Conservation (phyloP, 176 grass and related monocot genomes). For the Carex pumila region DNA sequence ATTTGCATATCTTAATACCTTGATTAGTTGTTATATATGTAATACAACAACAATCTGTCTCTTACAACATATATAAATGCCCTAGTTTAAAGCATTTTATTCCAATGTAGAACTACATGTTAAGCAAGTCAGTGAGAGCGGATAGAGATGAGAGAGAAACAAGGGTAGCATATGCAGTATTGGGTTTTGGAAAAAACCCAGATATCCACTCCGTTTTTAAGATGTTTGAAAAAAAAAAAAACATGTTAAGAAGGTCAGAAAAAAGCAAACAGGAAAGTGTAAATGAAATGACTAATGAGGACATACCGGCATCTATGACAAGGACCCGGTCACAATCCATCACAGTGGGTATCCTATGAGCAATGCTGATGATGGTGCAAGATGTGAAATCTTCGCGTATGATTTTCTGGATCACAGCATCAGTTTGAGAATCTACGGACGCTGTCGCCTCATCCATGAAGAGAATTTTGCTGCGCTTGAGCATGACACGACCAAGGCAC, state of each 20-base stretch:
- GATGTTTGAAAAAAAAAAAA: no score
- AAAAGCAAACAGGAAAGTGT: neutral
- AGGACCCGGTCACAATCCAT: constrained; percentile 93
- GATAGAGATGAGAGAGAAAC: no score
- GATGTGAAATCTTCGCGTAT: constrained; percentile 84
- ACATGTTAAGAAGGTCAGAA: neutral
- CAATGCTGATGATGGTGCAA: constrained; percentile 98
- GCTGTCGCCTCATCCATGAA: constrained; percentile 99
- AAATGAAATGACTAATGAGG: neutral
- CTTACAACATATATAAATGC: no score
- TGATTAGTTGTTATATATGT: no score
- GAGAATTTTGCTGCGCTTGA: constrained; percentile 77
- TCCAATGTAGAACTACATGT: no score
- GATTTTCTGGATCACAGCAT: constrained; percentile 87
- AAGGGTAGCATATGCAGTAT: no score
- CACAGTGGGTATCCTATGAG: constrained; percentile 96
- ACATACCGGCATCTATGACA: constrained; percentile 85
- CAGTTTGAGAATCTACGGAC: constrained; percentile 93
- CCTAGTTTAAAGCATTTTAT: no score
- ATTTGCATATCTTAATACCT: no score
- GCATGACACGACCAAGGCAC: constrained; percentile 83
- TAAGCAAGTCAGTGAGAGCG: no score
- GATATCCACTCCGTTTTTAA: no score
- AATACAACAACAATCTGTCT: no score
- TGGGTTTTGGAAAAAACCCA: no score